phyloP scores from a whole-genome alignment of 1,284 basidiomycete genomes.

The Ustilago hordei region DNA sequence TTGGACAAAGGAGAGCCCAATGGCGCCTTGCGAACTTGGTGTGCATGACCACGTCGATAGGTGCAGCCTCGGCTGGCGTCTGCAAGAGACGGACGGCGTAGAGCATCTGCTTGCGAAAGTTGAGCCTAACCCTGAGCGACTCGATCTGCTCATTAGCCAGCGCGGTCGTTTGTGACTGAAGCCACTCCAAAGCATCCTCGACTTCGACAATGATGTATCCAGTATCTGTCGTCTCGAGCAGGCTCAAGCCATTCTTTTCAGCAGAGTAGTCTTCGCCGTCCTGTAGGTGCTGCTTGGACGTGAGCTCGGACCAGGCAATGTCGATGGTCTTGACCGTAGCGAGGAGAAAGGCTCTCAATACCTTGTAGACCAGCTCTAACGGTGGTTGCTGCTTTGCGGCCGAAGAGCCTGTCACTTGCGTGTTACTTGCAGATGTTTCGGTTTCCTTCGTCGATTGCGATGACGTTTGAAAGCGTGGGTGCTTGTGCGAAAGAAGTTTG shows the following conservation, averaged over 20 bases:
- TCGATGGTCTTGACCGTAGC: conserved; percentile 86
- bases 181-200: conserved; percentile 74
- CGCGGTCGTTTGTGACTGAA: conserved; percentile 68
- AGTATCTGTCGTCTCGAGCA: conserved; percentile 79
- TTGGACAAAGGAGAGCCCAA: conserved; percentile 21
- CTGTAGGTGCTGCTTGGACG: conserved; percentile 38
- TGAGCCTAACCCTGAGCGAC: conserved; percentile 34
- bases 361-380: conserved; percentile 75
- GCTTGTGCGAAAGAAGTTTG: conserved; percentile 64
- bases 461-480: conserved; percentile 68
- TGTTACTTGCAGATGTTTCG: neutral
- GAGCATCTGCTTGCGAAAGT: conserved; percentile 48
- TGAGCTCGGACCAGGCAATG: conserved; percentile 82
- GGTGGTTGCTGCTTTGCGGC: conserved; percentile 1
- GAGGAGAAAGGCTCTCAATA: conserved; percentile 79
- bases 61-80: conserved; percentile 26
- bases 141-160: conserved; percentile 8
- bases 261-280: conserved; percentile 83
- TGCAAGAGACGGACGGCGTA: conserved; percentile 33
- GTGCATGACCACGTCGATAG: conserved; percentile 48
- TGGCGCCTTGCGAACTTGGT: conserved; percentile 39
- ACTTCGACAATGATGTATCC: conserved; percentile 75
- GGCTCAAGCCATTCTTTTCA: conserved; percentile 84
- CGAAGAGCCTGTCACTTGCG: neutral
- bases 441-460: conserved; percentile 65